A percentile compares a stretch with the other conserved stretches of the same genome.
phyloP scores from a whole-genome alignment of 371 early-diverging fungal genomes.

The Zopfochytrium polystomum region DNA sequence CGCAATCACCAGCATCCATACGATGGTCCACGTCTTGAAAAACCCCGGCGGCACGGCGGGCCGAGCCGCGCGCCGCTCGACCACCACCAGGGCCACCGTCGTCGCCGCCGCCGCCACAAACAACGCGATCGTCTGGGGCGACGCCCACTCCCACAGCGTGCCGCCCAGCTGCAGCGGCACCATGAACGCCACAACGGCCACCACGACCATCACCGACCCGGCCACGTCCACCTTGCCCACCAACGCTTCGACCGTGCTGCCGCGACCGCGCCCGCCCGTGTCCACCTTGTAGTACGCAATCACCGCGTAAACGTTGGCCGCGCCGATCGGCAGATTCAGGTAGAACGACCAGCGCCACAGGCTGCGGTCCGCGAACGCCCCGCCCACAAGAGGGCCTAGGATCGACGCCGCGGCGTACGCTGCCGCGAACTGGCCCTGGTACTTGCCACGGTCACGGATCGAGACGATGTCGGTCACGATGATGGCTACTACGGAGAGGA shows the following conservation, averaged over 20 bases:
- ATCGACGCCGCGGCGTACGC: conserved; percentile 30
- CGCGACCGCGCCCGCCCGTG: too few species aligned
- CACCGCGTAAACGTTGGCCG: conserved; percentile 50
- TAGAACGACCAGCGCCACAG: conserved; percentile 45
- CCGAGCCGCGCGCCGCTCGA: too few species aligned
- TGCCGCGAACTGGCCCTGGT: conserved; percentile 44
- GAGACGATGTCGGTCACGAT: conserved; percentile 75
- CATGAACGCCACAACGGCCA: conserved; percentile 25
- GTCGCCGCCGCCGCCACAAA: too few species aligned
- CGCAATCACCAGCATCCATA: too few species aligned
- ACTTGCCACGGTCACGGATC: conserved; percentile 62
- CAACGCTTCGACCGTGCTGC: too few species aligned
- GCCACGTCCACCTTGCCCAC: conserved; percentile 63
- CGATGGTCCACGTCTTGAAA: too few species aligned
- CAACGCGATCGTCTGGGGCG: conserved; percentile 32
- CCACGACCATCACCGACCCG: conserved; percentile 16
- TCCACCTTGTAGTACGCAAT: too few species aligned
- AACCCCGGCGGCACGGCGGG: too few species aligned
- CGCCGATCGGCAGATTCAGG: conserved; percentile 57
- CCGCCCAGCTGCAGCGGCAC: conserved; percentile 43
- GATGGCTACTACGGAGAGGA: conserved; percentile 64
- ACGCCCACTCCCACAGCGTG: conserved; percentile 37
- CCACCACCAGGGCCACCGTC: too few species aligned
- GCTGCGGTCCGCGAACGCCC: conserved; percentile 33
- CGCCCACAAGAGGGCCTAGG: conserved; percentile 42